Evolutionary conservation across 2,329 filamentous ascomycete species (phyloP).

Genomic region (Ceratocystis variospora): DNA sequence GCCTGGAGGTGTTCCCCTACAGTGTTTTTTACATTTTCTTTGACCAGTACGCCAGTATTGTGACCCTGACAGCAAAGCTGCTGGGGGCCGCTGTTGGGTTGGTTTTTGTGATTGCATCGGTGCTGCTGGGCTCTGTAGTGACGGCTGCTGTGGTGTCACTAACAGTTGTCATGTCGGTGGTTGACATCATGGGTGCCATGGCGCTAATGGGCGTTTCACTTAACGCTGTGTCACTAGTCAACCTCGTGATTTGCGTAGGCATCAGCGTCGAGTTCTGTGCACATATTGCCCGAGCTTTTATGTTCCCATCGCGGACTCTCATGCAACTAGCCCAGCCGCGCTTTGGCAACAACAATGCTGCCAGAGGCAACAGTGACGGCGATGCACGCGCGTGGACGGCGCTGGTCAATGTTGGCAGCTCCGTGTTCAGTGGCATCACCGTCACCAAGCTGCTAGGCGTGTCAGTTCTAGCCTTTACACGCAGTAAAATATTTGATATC

Average conservation of each 20-base stretch:
- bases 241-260: conserved; percentile 91
- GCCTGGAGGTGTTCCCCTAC: conserved; percentile 84
- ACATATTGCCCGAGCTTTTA: conserved; percentile 89
- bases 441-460: conserved; percentile 91
- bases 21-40: conserved; percentile 99
- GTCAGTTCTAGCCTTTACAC: conserved; percentile 79
- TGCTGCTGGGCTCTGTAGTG: conserved; percentile 68
- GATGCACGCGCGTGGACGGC: conserved; percentile 86
- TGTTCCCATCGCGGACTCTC: conserved; percentile 71
- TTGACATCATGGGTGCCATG: conserved; percentile 94
- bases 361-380: conserved; percentile 51
- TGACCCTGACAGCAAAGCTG: conserved; percentile 63
- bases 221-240: conserved; percentile 90
- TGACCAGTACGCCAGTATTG: conserved; percentile 83
- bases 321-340: conserved; percentile 42
- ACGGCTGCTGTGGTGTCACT: conserved; percentile 72
- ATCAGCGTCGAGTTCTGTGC: conserved; percentile 97
- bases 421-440: conserved; percentile 91
- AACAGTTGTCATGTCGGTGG: conserved; percentile 84
- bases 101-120: conserved; percentile 65
- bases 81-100: conserved; percentile 72
- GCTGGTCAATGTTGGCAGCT: conserved; percentile 84
- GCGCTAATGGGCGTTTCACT: conserved; percentile 74
- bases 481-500: conserved; percentile 97
- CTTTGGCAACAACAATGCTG: conserved; percentile 43